Conservation (phyloP, 176 grass and related monocot species). For the Eremochloa ophiuroides region DNA sequence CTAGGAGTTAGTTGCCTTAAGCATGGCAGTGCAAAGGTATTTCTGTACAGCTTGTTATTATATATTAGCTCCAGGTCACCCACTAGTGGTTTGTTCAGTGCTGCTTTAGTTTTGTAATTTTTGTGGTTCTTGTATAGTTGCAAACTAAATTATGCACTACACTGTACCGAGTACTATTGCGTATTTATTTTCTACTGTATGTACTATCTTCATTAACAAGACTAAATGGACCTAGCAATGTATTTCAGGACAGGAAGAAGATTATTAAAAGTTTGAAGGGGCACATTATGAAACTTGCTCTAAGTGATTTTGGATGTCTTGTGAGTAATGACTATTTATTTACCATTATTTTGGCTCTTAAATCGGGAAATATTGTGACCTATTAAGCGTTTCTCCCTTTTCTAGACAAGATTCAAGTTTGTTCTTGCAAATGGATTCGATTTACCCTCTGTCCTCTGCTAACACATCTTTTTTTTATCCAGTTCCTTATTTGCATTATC, state of each 20-base stretch:
- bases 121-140: not conserved
- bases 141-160: not conserved
- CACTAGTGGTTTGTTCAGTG: not conserved
- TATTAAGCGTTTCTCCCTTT: not conserved
- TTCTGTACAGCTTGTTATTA: not conserved
- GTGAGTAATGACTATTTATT: constrained; percentile 51
- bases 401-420: not conserved
- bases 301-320: constrained; percentile 82
- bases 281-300: constrained; percentile 66
- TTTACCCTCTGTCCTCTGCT: constrained; percentile 19
- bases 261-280: constrained; percentile 95
- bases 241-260: constrained; percentile 91
- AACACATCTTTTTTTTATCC: constrained; percentile 25
- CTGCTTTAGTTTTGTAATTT: not conserved
- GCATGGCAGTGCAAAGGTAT: constrained; percentile 78
- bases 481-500: constrained; percentile 75
- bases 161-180: not conserved
- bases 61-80: not conserved
- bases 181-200: not conserved
- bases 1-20: constrained; percentile 73
- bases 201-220: not conserved
- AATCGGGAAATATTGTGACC: not conserved
- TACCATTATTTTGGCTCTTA: not conserved
- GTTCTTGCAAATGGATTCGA: not conserved
- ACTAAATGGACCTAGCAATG: not conserved